Evolutionary conservation across 2,329 filamentous ascomycete genomes (phyloP).

Genomic region (Monosporascus ibericus): DNA sequence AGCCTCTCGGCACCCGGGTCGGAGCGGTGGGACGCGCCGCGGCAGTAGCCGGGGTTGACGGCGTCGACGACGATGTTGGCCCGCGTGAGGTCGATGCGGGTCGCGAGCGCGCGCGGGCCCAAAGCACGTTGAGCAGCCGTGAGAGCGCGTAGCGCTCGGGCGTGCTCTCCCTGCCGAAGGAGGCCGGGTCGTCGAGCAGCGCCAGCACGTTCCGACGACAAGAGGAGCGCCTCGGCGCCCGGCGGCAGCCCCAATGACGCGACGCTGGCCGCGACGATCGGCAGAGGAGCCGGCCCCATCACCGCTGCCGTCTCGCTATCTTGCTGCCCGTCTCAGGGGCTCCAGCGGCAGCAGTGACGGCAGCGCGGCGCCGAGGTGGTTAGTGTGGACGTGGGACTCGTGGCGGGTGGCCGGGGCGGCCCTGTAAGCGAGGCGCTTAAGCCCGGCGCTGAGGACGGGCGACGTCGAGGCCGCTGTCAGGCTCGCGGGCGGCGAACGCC

Average conservation of each 20-base stretch:
- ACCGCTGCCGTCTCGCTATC: background rate
- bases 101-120: conserved; percentile 10
- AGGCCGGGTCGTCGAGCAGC: conserved; percentile 10
- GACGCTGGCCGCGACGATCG: conserved; percentile 14
- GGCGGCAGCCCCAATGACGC: conserved; percentile 4
- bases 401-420: background rate
- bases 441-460: no score
- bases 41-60: conserved; percentile 12
- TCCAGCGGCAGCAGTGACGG: conserved; percentile 9
- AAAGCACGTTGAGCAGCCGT: conserved; percentile 12
- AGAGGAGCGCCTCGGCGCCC: background rate
- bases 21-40: conserved; percentile 12
- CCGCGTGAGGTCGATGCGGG: conserved; percentile 3
- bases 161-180: conserved; percentile 7
- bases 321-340: conserved; percentile 7
- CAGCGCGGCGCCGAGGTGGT: conserved; percentile 11
- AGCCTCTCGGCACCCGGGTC: conserved; percentile 2
- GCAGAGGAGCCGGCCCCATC: conserved; percentile 6
- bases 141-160: conserved; percentile 10
- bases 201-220: conserved; percentile 6
- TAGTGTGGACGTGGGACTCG: conserved; percentile 7
- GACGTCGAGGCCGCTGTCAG: no score
- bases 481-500: conserved; percentile 5
- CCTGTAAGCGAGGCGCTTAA: background rate
- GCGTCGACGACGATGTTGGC: conserved; percentile 9